Conservation (phyloP, 352 stramenopile species). For the Globisporangium paddicum region DNA sequence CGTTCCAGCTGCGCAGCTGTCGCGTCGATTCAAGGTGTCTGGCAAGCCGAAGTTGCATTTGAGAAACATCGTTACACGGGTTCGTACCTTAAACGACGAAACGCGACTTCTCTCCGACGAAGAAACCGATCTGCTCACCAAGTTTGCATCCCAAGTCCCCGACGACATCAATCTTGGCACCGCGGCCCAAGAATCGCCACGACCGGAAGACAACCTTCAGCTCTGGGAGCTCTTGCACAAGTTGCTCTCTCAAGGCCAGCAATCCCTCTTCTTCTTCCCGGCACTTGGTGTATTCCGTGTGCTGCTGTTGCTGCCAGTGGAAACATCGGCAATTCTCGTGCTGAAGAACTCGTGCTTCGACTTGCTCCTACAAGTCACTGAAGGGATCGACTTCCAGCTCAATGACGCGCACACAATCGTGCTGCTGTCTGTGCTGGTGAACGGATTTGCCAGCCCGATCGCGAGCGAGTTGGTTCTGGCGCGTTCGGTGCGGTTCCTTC, state of each 20-base stretch:
- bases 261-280: conserved; percentile 46
- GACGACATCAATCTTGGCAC: conserved; percentile 11
- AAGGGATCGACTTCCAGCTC: conserved; percentile 23
- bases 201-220: conserved; percentile 6
- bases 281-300: conserved; percentile 55
- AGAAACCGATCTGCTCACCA: conserved; percentile 25
- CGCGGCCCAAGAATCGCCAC: not conserved
- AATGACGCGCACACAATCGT: conserved; percentile 47
- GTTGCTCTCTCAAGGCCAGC: conserved; percentile 29
- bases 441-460: conserved; percentile 49
- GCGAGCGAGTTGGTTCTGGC: conserved; percentile 49
- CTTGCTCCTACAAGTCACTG: conserved; percentile 28
- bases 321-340: conserved; percentile 15
- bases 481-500: conserved; percentile 43
- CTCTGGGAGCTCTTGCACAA: conserved; percentile 46
- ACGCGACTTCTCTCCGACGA: conserved; percentile 20
- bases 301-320: conserved; percentile 37
- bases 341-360: conserved; percentile 55
- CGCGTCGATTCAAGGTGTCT: conserved; percentile 55
- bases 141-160: conserved; percentile 19
- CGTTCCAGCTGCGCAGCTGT: conserved; percentile 17
- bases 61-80: conserved; percentile 36
- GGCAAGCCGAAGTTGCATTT: conserved; percentile 41
- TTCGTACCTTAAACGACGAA: conserved; percentile 29
- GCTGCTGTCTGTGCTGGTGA: conserved; percentile 56